Evolutionary conservation across 192 early-diverging fungal genomes (phyloP), one percentile per base, ranked within the genome.

Genomic region (Umbelopsis sp.): DNA sequence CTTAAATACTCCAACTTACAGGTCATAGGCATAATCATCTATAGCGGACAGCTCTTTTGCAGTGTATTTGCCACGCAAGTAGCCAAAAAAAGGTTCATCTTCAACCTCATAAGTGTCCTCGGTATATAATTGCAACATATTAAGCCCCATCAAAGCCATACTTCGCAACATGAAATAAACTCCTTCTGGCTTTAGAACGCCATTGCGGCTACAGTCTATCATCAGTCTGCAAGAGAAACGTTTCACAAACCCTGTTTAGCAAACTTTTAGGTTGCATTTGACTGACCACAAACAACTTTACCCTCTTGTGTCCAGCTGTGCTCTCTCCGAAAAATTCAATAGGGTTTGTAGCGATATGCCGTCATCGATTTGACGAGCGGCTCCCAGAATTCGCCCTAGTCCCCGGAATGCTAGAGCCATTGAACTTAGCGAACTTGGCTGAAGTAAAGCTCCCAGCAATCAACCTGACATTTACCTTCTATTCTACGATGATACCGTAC

Each of bases 41-140:
- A 96, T 89, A 21, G 72, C 71, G 0, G 80, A 72, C 15, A 94
- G 82, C 69, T 96, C 93, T n/a, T 83, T 85, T 64, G 85, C 79
- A 18, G 94, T 84, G 73, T 91, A 96, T 35, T 85, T 86, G 61
- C 89, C 90, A 46, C 89, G 82, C 70, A 92, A 58, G 72, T 92
- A 92, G 4, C 91, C 91, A 71, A 92, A 92, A 45, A 79, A 74
- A 11, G 69, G 68, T 9, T 74, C 75, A 27, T 71, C 70, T 33
- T 68, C 68, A 11, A 93, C 88, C 71, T 92, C 82, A 76, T 89
- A 96, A 0, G 94, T 96, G 66, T 96, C 94, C 65, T 96, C 94
- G 2, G 94, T 96, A 76, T 96, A 96, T 66, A 96, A 76, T 78
- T 95, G 94, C 48, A 96, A 79, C 82, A 91, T 94, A 70, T 92